Evolutionary conservation across 139 green algal species (phyloP).

Genomic region (Picochlorum sp.): DNA sequence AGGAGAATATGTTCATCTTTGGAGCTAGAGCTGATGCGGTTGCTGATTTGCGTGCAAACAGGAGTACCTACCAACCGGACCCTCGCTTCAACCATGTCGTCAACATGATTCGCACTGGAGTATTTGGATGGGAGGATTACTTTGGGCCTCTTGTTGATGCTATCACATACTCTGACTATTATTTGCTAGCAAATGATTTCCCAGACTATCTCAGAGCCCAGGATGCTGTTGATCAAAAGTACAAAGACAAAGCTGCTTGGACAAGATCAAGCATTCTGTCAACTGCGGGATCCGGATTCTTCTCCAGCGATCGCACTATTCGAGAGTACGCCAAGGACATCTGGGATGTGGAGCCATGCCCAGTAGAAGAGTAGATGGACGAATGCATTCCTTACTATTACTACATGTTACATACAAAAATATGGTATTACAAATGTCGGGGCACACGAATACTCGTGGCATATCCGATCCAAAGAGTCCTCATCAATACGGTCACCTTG

Average conservation of each 20-base stretch:
- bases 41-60: slow-evolving; percentile 45
- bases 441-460: neutral
- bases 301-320: slow-evolving; percentile 94
- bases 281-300: slow-evolving; percentile 83
- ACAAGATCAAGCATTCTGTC: slow-evolving; percentile 81
- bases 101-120: slow-evolving; percentile 62
- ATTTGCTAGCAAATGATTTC: slow-evolving; percentile 98
- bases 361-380: neutral
- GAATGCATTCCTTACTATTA: neutral
- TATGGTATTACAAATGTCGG: neutral
- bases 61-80: slow-evolving; percentile 50
- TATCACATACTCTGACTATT: slow-evolving; percentile 85
- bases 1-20: slow-evolving; percentile 88
- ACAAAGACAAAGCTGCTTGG: slow-evolving; percentile 61
- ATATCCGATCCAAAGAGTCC: neutral
- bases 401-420: neutral
- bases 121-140: slow-evolving; percentile 95
- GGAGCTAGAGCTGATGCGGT: slow-evolving; percentile 59
- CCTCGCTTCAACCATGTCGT: slow-evolving; percentile 70
- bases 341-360: slow-evolving; percentile 29
- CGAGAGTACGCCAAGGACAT: slow-evolving; percentile 73
- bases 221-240: slow-evolving; percentile 60
- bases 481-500: neutral
- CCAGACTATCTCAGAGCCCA: slow-evolving; percentile 73
- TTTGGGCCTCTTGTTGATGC: slow-evolving; percentile 81